phyloP scores from a whole-genome alignment of 805 yeast species.

The Pichia eremophila region DNA sequence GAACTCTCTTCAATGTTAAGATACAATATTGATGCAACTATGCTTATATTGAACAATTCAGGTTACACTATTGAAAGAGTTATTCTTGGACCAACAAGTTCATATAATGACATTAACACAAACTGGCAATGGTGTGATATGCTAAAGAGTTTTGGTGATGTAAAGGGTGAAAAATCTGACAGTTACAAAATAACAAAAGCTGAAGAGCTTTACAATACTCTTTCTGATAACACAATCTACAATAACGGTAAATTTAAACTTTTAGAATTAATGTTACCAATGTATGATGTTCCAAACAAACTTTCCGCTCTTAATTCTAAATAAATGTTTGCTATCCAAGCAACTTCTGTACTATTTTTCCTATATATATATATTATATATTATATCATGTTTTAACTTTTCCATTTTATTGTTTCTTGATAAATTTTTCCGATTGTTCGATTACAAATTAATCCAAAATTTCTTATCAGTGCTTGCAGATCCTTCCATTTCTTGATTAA shows the following conservation, averaged over 20 bases:
- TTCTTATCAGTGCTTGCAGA: too few relatives aligned
- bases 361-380: too few relatives aligned
- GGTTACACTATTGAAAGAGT: slow-evolving; percentile 46
- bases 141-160: slow-evolving; percentile 59
- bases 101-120: slow-evolving; percentile 40
- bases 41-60: slow-evolving; percentile 39
- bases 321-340: background rate
- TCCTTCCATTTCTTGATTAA: too few relatives aligned
- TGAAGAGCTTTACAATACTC: slow-evolving; percentile 28
- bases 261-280: slow-evolving; percentile 51
- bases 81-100: slow-evolving; percentile 39
- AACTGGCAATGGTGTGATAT: slow-evolving; percentile 62
- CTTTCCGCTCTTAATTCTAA: background rate
- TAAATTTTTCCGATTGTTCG: too few relatives aligned
- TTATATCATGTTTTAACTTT: too few relatives aligned
- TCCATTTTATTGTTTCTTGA: too few relatives aligned
- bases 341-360: too few relatives aligned
- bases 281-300: slow-evolving; percentile 47
- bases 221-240: slow-evolving; percentile 26
- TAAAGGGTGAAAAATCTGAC: slow-evolving; percentile 22
- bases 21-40: slow-evolving; percentile 31
- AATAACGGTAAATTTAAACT: slow-evolving; percentile 34
- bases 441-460: too few relatives aligned
- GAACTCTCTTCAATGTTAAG: slow-evolving; percentile 37
- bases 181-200: slow-evolving; percentile 29